A percentile compares a stretch with the other conserved stretches of the same genome.
Conservation (phyloP, 2,329 filamentous ascomycete species). For the Exophiala spinifera region DNA sequence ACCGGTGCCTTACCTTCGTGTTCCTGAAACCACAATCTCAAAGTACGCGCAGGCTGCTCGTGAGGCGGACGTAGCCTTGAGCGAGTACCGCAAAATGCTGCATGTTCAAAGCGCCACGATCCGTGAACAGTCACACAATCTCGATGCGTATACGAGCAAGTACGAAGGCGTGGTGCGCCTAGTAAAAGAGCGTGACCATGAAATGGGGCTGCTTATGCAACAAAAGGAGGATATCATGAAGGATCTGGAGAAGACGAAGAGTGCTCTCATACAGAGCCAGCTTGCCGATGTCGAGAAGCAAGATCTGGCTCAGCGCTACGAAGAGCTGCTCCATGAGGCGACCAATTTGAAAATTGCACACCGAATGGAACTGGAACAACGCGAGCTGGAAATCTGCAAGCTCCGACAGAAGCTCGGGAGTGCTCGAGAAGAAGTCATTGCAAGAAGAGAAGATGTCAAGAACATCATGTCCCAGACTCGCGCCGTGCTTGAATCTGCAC, state of each 20-base stretch:
- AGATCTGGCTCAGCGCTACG: conserved; percentile 10
- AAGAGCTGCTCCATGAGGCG: conserved; percentile 20
- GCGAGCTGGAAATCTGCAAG: conserved; percentile 17
- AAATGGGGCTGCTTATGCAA: conserved; percentile 16
- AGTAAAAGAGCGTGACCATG: conserved; percentile 20
- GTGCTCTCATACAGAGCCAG: conserved; percentile 3
- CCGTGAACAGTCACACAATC: conserved; percentile 15
- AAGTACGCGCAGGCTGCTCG: conserved; percentile 7
- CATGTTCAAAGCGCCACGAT: conserved; percentile 15
- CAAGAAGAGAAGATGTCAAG: conserved; percentile 20
- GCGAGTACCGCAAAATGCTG: conserved; percentile 18
- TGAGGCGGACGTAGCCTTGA: conserved; percentile 7
- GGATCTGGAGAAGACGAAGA: conserved; percentile 10
- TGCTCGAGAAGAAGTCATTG: conserved; percentile 23
- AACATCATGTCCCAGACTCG: conserved; percentile 18
- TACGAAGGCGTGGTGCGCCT: conserved; percentile 10
- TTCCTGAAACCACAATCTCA: conserved; percentile 18
- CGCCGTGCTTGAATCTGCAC: conserved; percentile 3
- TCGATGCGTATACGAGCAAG: conserved; percentile 10
- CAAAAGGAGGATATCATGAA: conserved; percentile 11
- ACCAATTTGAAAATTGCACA: conserved; percentile 18
- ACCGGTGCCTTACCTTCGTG: conserved; percentile 13
- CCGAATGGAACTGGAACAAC: conserved; percentile 18
- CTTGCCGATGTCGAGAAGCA: conserved; percentile 4
- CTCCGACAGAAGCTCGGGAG: conserved; percentile 23